Evolutionary conservation across 2,329 filamentous ascomycete species (phyloP), one percentile per base, ranked within the genome.

Genomic region (Ascochyta clinopodiicola): DNA sequence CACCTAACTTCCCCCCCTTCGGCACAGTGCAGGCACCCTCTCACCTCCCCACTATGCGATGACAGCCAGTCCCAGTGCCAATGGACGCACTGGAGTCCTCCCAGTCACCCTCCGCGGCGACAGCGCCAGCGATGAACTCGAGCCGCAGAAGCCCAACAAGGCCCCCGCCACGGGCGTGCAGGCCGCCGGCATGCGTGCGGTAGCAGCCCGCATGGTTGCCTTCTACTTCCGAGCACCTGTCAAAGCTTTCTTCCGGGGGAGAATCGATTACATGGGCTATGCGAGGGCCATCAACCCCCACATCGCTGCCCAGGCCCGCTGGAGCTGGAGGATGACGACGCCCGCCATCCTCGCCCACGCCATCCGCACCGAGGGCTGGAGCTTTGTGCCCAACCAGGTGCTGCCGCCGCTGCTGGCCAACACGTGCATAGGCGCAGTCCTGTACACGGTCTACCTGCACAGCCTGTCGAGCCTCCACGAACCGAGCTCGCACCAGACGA

Each of bases 201-300:
- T 96, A 60, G 93, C 89, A 66, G 89, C 91, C 7, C 90, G 96
- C 71, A 82, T 92, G 67, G 84, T 96, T 50, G 88, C 92, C 22
- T 96, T 96, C 68, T 97, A 96, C 59, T 97, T 96, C 72, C 84
- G 92, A 52, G 91, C 92, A 0, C 93, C 93, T 0, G 90, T 92
- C 48, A 96, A 96, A 77, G 90, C 92, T 15, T 97, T 97, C 73
- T 96, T 97, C 77, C 86, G 91, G 58, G 93, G 91, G 1, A 82
- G 93, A 55, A 92, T 97, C 61, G 93, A 97, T 79, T 96, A 92
- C 72, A 82, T 82, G 57, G 84, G 84, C 50, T 87, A 87, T 76
- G 85, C 85, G 24, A 77, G 84, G 72, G 85, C 85, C 55, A 85
- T 88, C 67, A 86, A 85, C 63, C 86, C 86, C 8, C 79, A 80